Conservation (phyloP, 208 protist species). For the Tritrichomonas foetus region DNA sequence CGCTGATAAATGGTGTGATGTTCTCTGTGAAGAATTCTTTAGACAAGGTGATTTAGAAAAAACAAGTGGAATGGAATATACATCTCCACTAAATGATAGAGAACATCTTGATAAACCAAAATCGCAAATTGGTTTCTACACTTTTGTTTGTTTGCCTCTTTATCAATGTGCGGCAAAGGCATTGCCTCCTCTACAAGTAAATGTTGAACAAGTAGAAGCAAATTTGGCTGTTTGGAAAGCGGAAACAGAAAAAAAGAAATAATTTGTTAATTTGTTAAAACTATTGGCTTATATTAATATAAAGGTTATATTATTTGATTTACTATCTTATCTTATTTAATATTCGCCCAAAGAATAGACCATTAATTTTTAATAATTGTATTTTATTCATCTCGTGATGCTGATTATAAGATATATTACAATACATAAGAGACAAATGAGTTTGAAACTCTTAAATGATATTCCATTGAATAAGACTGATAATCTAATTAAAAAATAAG, state of each 20-base stretch:
- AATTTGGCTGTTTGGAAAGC: not conserved
- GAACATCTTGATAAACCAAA: not conserved
- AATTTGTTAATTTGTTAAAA: no score
- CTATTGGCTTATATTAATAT: no score
- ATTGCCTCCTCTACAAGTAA: not conserved
- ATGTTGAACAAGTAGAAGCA: not conserved
- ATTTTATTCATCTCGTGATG: no score
- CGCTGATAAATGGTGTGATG: conserved; percentile 1
- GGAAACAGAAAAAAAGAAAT: not conserved
- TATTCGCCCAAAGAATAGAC: no score
- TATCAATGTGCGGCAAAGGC: not conserved
- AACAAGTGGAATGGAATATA: not conserved
- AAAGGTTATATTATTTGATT: no score
- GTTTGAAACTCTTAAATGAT: no score
- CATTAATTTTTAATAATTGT: no score
- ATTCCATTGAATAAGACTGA: no score
- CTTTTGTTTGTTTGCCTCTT: not conserved
- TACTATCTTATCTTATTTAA: no score
- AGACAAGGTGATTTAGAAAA: not conserved
- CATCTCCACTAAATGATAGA: not conserved
- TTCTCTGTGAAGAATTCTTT: conserved; percentile 17
- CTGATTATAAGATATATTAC: no score
- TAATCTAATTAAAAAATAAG: no score
- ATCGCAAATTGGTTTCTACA: not conserved
- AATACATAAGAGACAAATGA: no score